Evolutionary conservation across 495 filamentous ascomycete species (phyloP).

Genomic region (Cryomyces antarcticus): DNA sequence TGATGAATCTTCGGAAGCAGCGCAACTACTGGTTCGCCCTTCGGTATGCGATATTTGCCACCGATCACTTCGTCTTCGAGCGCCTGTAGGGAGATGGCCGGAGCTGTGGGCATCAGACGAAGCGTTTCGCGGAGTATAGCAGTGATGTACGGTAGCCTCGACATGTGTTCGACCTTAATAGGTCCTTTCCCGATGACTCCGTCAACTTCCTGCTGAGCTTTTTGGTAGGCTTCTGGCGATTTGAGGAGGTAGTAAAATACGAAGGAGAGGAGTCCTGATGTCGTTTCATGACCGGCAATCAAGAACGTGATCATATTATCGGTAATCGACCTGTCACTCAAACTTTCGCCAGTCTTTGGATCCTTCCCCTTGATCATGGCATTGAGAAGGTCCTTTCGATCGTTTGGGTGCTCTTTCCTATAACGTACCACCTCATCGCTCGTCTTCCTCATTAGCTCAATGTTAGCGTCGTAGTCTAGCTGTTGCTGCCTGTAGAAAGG

Average conservation of each 20-base stretch:
- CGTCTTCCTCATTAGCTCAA: constrained; percentile 12
- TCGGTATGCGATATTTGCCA: constrained; percentile 45
- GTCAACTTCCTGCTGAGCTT: constrained; percentile 49
- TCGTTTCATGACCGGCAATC: constrained; percentile 14
- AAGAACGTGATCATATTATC: constrained; percentile 17
- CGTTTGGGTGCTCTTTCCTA: constrained; percentile 9
- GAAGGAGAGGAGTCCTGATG: constrained; percentile 17
- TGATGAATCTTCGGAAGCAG: constrained; percentile 38
- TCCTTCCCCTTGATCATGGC: constrained; percentile 13
- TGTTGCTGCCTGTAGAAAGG: constrained; percentile 10
- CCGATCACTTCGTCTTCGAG: constrained; percentile 33
- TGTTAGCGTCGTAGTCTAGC: constrained; percentile 7
- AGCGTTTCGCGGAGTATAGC: constrained; percentile 51
- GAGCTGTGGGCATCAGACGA: constrained; percentile 42
- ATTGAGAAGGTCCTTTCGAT: constrained; percentile 14
- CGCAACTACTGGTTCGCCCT: constrained; percentile 40
- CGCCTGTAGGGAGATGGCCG: constrained; percentile 28
- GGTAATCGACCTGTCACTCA: constrained; percentile 11
- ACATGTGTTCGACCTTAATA: constrained; percentile 45
- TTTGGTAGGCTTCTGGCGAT: constrained; percentile 35
- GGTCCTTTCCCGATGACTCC: constrained; percentile 39
- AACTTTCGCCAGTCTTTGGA: constrained; percentile 12
- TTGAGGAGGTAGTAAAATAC: constrained; percentile 39
- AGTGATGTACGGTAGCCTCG: constrained; percentile 43
- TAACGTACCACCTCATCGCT: constrained; percentile 8